Conservation (phyloP, 176 grass and related monocot species). For the Leersia perrieri region DNA sequence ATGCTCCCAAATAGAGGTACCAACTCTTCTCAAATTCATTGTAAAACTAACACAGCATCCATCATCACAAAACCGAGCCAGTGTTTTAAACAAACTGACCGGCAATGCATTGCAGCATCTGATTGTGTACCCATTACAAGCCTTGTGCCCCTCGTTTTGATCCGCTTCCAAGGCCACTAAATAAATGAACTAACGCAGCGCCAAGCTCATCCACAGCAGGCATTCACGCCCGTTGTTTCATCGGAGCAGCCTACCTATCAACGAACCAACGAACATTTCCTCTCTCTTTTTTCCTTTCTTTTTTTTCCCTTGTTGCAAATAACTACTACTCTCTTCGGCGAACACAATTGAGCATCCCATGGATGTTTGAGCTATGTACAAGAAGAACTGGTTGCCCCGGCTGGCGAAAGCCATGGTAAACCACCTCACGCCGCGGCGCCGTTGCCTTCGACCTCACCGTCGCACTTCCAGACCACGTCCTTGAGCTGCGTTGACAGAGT, state of each 20-base stretch:
- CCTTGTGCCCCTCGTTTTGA: conserved; percentile 5
- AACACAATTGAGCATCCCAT: background rate
- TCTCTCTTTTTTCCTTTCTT: background rate
- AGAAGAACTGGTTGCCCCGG: background rate
- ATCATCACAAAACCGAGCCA: background rate
- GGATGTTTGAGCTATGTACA: conserved; percentile 35
- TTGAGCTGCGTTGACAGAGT: conserved; percentile 72
- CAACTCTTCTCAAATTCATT: background rate
- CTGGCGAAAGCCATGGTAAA: background rate
- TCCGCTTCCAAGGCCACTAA: conserved; percentile 18
- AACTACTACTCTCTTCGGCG: conserved; percentile 19
- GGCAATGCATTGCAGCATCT: background rate
- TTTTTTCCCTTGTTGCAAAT: background rate
- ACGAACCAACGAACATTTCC: conserved; percentile 22
- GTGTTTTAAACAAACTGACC: background rate
- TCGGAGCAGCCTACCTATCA: conserved; percentile 52
- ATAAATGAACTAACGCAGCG: conserved; percentile 19
- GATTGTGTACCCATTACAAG: conserved; percentile 1
- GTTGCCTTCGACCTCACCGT: conserved; percentile 57
- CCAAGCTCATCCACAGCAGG: conserved; percentile 42
- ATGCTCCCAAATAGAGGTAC: background rate
- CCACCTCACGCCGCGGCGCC: conserved; percentile 20
- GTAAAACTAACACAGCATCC: no score
- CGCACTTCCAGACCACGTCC: conserved; percentile 93
- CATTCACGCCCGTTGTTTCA: conserved; percentile 34